A percentile compares a stretch with the other conserved stretches of the same genome.
Evolutionary conservation across 1,284 basidiomycete genomes (phyloP).

Genomic region (Coniferiporia weirii): DNA sequence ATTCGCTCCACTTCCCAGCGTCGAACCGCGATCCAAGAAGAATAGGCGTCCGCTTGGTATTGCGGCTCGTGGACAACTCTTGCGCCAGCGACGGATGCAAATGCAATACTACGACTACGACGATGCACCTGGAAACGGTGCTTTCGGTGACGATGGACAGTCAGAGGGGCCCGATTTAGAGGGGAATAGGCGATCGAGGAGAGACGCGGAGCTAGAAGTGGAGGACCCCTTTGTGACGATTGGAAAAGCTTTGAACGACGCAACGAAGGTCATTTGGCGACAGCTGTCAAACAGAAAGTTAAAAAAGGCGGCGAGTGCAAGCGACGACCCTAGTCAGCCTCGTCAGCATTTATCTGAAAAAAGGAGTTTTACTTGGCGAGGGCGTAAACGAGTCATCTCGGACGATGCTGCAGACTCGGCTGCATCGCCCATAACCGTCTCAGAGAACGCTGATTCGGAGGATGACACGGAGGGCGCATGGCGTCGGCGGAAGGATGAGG

Average conservation of each 20-base stretch:
- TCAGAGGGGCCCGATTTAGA: neutral
- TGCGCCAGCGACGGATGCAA: slow-evolving; percentile 12
- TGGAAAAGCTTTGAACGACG: slow-evolving; percentile 15
- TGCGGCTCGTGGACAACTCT: slow-evolving; percentile 17
- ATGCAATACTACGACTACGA: slow-evolving; percentile 8
- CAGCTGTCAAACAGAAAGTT: slow-evolving; percentile 5
- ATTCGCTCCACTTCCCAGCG: slow-evolving; percentile 19
- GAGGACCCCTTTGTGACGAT: slow-evolving; percentile 11
- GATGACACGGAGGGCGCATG: slow-evolving; percentile 10
- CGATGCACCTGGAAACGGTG: neutral
- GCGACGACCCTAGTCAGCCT: neutral
- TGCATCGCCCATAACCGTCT: neutral
- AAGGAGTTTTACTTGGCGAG: neutral
- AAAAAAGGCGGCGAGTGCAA: neutral
- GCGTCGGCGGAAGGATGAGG: slow-evolving; percentile 8
- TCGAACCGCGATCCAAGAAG: slow-evolving; percentile 16
- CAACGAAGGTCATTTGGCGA: slow-evolving; percentile 10
- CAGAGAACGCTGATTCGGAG: slow-evolving; percentile 6
- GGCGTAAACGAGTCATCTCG: neutral
- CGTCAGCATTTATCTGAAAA: neutral
- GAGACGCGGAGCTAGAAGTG: neutral
- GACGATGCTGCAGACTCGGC: neutral
- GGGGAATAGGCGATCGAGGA: neutral
- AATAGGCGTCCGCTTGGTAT: slow-evolving; percentile 17
- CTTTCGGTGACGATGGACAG: neutral